These are phyloP conservation scores for Alternaria consortialis DNA, from an alignment of 2,329 filamentous ascomycete species.

Conservation along the genomic window DNA sequence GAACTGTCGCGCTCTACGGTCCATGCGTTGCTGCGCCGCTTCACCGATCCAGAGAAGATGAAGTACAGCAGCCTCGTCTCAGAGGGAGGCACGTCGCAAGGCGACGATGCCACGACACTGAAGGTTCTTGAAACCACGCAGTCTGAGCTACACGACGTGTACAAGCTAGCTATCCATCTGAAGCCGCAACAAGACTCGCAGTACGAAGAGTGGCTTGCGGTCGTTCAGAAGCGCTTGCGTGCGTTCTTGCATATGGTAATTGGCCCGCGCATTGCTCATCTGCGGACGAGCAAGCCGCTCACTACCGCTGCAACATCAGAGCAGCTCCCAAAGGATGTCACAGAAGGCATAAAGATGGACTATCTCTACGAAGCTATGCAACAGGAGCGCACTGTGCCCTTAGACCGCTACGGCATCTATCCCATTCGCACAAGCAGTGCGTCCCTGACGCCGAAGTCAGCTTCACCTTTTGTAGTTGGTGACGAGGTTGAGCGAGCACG, in stretches of 20 bases:
- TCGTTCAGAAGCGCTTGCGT: conserved; percentile 13
- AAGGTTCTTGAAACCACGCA: conserved; percentile 19
- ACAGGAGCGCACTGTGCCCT: conserved; percentile 22
- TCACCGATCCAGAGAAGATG: conserved; percentile 29
- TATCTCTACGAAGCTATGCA: conserved; percentile 28
- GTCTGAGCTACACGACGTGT: conserved; percentile 15
- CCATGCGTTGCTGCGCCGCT: conserved; percentile 18
- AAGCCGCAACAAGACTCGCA: conserved; percentile 15
- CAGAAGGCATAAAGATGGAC: conserved; percentile 15
- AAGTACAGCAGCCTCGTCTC: conserved; percentile 17
- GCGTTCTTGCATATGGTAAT: conserved; percentile 17
- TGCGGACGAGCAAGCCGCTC: conserved; percentile 9
- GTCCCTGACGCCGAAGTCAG: not conserved
- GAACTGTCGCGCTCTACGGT: conserved; percentile 15
- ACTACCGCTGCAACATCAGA: conserved; percentile 14
- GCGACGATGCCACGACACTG: conserved; percentile 1
- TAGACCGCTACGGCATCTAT: conserved; percentile 21
- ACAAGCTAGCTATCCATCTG: conserved; percentile 12
- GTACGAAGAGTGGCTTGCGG: conserved; percentile 16
- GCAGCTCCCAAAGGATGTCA: conserved; percentile 5
- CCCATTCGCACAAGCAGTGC: not conserved
- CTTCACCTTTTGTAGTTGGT: not conserved
- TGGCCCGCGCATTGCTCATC: conserved; percentile 12
- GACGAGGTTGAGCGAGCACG: conserved; percentile 8
- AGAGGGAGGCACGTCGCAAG: not conserved